A percentile compares a stretch with the other conserved stretches of the same genome.
Evolutionary conservation across 2,329 filamentous ascomycete species (phyloP).

Genomic region (Claviceps monticola): DNA sequence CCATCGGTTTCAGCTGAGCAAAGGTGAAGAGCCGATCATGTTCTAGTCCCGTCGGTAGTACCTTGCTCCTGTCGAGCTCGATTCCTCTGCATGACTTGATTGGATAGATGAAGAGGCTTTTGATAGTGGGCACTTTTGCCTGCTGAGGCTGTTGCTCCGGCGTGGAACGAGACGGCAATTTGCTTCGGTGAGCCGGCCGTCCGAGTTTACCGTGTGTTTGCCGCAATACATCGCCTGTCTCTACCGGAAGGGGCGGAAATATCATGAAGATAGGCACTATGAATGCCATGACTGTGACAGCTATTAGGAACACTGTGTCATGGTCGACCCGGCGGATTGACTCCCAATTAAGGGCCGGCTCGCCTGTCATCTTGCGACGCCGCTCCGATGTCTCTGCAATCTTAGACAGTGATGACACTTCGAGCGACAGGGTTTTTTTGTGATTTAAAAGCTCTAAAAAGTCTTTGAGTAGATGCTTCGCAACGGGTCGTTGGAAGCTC

Average conservation of each 20-base stretch:
- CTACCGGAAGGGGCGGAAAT: slow-evolving; percentile 39
- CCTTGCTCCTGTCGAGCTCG: slow-evolving; percentile 50
- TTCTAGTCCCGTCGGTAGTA: slow-evolving; percentile 56
- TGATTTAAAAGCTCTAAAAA: no score
- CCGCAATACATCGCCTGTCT: slow-evolving; percentile 36
- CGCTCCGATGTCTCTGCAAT: no score
- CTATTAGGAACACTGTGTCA: slow-evolving; percentile 24
- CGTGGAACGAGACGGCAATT: slow-evolving; percentile 17
- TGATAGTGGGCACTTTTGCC: slow-evolving; percentile 17
- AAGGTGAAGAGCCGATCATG: slow-evolving; percentile 77
- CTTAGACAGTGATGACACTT: no score
- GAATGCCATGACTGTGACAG: slow-evolving; percentile 34
- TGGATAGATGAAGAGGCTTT: slow-evolving; percentile 68
- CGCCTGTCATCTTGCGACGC: neutral
- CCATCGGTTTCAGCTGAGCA: slow-evolving; percentile 37
- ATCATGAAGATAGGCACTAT: slow-evolving; percentile 38
- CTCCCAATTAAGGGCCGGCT: neutral
- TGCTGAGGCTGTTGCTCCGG: slow-evolving; percentile 10
- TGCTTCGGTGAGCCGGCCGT: slow-evolving; percentile 23
- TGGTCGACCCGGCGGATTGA: slow-evolving; percentile 15
- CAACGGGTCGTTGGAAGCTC: no score
- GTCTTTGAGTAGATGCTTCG: no score
- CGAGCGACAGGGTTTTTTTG: no score
- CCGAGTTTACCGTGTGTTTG: slow-evolving; percentile 41
- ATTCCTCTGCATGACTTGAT: slow-evolving; percentile 71